A percentile compares a stretch with the other conserved stretches of the same genome.
phyloP scores from a whole-genome alignment of 1,139 yeast species.

The Hyphopichia khmerensis region DNA sequence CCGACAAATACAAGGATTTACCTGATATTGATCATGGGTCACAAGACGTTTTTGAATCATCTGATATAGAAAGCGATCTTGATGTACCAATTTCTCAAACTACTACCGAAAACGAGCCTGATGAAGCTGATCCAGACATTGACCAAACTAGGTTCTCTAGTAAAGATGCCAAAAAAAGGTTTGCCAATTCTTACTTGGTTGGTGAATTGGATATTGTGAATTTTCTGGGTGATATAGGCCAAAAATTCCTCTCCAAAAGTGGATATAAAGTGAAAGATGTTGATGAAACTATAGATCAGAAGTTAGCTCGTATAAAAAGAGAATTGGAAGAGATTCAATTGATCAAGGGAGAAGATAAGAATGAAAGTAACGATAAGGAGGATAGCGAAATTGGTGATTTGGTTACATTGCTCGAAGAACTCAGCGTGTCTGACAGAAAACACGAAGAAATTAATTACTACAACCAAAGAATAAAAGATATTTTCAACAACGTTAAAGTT shows the following conservation, averaged over 20 bases:
- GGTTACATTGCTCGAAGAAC: slow-evolving; percentile 1
- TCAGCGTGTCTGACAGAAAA: background rate
- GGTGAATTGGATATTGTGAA: slow-evolving; percentile 21
- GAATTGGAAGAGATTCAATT: slow-evolving; percentile 42
- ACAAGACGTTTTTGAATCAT: slow-evolving; percentile 48
- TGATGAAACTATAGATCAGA: slow-evolving; percentile 42
- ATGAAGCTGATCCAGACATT: slow-evolving; percentile 11
- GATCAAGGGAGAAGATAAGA: slow-evolving; percentile 6
- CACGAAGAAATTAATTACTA: slow-evolving; percentile 4
- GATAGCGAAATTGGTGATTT: slow-evolving; percentile 2
- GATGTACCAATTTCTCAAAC: slow-evolving; percentile 7
- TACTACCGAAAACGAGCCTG: slow-evolving; percentile 14
- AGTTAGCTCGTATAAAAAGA: slow-evolving; percentile 40
- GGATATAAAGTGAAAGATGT: slow-evolving; percentile 26
- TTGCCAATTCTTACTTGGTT: slow-evolving; percentile 15
- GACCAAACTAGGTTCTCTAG: slow-evolving; percentile 22
- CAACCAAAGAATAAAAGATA: slow-evolving; percentile 3
- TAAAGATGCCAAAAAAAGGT: slow-evolving; percentile 19
- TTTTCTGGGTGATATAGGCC: slow-evolving; percentile 36
- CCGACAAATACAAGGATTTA: slow-evolving; percentile 19
- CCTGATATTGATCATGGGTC: slow-evolving; percentile 29
- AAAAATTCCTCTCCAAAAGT: slow-evolving; percentile 15
- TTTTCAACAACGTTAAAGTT: slow-evolving; percentile 1
- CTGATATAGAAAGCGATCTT: slow-evolving; percentile 42
- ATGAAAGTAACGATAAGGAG: slow-evolving; percentile 2